Evolutionary conservation across 1,284 basidiomycete genomes (phyloP).

Genomic region (Puccinia novopanici): DNA sequence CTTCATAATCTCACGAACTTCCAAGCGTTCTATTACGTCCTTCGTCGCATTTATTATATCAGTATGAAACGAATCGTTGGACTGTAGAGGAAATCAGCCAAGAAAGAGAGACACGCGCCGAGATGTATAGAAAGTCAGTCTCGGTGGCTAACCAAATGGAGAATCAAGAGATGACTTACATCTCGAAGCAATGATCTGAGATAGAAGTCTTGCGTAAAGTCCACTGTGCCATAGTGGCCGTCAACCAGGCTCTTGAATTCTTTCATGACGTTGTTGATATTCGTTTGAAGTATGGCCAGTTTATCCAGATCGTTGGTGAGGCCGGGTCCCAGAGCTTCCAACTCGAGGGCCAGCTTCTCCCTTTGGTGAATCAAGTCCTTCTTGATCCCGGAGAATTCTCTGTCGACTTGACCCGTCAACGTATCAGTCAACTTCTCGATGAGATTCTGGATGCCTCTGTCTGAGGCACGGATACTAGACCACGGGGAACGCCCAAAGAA

Average conservation of each 20-base stretch:
- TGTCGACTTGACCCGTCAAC: not conserved
- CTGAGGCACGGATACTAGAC: not conserved
- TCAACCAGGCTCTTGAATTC: constrained; percentile 2
- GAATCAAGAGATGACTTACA: not conserved
- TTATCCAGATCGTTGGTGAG: not conserved
- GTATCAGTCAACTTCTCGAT: constrained; percentile 6
- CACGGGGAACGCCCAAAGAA: not conserved
- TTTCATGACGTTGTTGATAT: not conserved
- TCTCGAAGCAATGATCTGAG: not conserved
- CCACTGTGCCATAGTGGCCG: not conserved
- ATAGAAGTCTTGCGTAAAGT: not conserved
- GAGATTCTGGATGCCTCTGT: not conserved
- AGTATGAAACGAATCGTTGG: not conserved
- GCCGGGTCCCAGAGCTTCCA: not conserved
- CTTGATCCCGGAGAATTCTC: constrained; percentile 4
- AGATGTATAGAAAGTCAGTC: too few species aligned
- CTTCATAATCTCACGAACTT: not conserved
- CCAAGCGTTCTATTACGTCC: not conserved
- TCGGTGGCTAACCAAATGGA: not conserved
- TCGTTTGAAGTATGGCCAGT: not conserved
- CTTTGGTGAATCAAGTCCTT: not conserved
- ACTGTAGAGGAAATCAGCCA: not conserved
- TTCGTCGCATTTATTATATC: not conserved
- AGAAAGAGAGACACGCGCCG: too few species aligned
- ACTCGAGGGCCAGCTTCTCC: not conserved